Evolutionary conservation across 805 yeast genomes (phyloP).

Genomic region (Ogataea pignaliae): DNA sequence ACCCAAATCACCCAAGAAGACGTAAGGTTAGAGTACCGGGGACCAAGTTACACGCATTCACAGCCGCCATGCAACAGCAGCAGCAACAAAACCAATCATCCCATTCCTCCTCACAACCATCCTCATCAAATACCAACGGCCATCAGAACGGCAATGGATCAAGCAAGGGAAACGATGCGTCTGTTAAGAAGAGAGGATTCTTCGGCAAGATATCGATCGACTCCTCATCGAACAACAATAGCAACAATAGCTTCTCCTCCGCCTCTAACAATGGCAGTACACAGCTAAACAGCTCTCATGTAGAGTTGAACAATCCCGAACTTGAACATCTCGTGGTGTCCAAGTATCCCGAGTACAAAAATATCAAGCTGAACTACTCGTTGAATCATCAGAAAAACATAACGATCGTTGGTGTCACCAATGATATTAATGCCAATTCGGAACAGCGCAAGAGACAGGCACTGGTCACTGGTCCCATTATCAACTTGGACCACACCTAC

Average conservation of each 20-base stretch:
- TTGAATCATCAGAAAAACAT: constrained; percentile 40
- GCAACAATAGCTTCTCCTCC: constrained; percentile 15
- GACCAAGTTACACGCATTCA: constrained; percentile 35
- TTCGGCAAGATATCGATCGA: constrained; percentile 12
- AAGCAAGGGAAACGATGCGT: constrained; percentile 1
- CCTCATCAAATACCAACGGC: constrained; percentile 1
- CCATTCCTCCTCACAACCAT: not conserved
- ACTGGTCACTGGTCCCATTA: constrained; percentile 71
- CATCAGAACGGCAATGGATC: not conserved
- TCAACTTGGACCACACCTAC: constrained; percentile 71
- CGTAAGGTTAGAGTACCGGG: constrained; percentile 40
- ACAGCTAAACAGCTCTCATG: too few species aligned
- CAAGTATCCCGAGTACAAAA: constrained; percentile 31
- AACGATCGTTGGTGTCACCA: constrained; percentile 41
- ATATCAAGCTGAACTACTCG: constrained; percentile 33
- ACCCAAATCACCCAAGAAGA: constrained; percentile 27
- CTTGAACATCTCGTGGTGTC: constrained; percentile 16
- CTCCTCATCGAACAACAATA: constrained; percentile 2
- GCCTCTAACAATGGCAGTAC: constrained; percentile 3
- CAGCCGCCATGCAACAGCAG: constrained; percentile 18
- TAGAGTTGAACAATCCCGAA: constrained; percentile 13
- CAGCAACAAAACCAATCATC: constrained; percentile 5
- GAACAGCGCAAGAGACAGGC: constrained; percentile 82
- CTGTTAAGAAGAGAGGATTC: constrained; percentile 15
- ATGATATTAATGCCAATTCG: constrained; percentile 40